Percentiles rank a stretch among this genome's conserved stretches.
Evolutionary conservation across 768 basidiomycete genomes (phyloP).

Genomic region (Strobilomyces echinocephalus): DNA sequence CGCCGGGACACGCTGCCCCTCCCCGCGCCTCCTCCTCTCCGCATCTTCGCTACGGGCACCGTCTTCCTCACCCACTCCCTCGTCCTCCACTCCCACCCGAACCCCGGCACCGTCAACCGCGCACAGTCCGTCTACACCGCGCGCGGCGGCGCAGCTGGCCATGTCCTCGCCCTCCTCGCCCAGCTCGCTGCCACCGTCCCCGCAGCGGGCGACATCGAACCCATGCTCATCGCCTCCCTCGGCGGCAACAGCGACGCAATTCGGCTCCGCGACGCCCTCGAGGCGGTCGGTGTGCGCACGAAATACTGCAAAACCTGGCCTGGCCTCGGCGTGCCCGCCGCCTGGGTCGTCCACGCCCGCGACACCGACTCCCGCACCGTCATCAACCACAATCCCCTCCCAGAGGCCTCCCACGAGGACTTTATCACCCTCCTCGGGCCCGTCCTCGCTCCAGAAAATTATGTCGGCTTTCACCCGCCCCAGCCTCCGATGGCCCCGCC

Average conservation of each 20-base stretch:
- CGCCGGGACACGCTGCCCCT: slow-evolving; percentile 22
- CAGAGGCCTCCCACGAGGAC: slow-evolving; percentile 83
- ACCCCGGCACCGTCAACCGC: slow-evolving; percentile 53
- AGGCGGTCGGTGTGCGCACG: slow-evolving; percentile 62
- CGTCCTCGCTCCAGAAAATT: slow-evolving; percentile 80
- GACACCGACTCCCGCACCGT: slow-evolving; percentile 60
- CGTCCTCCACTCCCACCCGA: slow-evolving; percentile 54
- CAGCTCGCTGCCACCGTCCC: slow-evolving; percentile 48
- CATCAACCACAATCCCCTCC: slow-evolving; percentile 83
- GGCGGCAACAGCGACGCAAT: slow-evolving; percentile 68
- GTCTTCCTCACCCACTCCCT: slow-evolving; percentile 77
- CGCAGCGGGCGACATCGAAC: slow-evolving; percentile 31
- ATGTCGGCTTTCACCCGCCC: slow-evolving; percentile 30
- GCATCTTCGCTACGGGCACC: slow-evolving; percentile 75
- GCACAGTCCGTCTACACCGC: slow-evolving; percentile 66
- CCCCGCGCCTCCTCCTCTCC: slow-evolving; percentile 34
- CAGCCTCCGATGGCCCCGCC: slow-evolving; percentile 17
- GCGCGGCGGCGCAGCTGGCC: slow-evolving; percentile 71
- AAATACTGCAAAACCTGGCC: slow-evolving; percentile 72
- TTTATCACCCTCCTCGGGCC: slow-evolving; percentile 77
- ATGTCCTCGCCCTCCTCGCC: slow-evolving; percentile 63
- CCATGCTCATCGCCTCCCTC: slow-evolving; percentile 69
- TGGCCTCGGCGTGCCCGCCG: slow-evolving; percentile 67
- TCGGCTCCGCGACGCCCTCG: slow-evolving; percentile 59
- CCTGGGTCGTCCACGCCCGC: slow-evolving; percentile 80